Conservation (phyloP, 2,329 filamentous ascomycete genomes). For the Penicillium hordei region DNA sequence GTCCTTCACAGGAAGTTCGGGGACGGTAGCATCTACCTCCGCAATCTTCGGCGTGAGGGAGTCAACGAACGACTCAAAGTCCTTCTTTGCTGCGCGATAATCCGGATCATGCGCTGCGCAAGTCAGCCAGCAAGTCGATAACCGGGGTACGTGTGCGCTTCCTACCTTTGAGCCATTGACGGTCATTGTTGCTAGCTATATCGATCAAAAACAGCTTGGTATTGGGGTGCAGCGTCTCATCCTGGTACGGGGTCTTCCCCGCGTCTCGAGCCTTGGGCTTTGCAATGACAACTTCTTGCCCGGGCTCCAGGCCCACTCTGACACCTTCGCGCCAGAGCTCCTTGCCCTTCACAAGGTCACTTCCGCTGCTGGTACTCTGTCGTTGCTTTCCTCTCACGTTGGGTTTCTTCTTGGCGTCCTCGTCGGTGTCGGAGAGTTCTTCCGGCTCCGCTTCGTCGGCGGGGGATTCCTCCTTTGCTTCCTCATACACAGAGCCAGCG, state of each 20-base stretch:
- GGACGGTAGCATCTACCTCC: slow-evolving; percentile 75
- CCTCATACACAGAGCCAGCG: slow-evolving; percentile 46
- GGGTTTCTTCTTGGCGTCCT: slow-evolving; percentile 5
- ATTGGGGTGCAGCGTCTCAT: slow-evolving; percentile 62
- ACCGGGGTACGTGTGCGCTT: slow-evolving; percentile 1
- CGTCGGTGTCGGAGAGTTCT: slow-evolving; percentile 21
- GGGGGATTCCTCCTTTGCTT: slow-evolving; percentile 11
- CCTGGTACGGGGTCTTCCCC: slow-evolving; percentile 58
- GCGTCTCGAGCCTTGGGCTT: slow-evolving; percentile 62
- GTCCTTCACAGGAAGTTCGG: slow-evolving; percentile 82
- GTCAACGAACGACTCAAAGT: slow-evolving; percentile 79
- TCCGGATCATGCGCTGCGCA: slow-evolving; percentile 71
- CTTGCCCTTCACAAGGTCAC: slow-evolving; percentile 37
- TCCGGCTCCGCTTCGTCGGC: slow-evolving; percentile 18
- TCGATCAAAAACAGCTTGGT: slow-evolving; percentile 62
- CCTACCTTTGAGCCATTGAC: slow-evolving; percentile 64
- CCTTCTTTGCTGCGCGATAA: slow-evolving; percentile 73
- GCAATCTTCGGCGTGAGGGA: slow-evolving; percentile 68
- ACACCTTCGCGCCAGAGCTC: slow-evolving; percentile 59
- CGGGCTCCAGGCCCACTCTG: slow-evolving; percentile 56
- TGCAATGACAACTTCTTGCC: slow-evolving; percentile 61
- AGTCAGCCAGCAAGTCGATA: slow-evolving; percentile 10
- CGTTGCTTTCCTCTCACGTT: slow-evolving; percentile 9
- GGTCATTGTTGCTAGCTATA: slow-evolving; percentile 60
- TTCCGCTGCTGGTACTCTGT: slow-evolving; percentile 3